These are phyloP conservation scores for Suillus variegatus DNA, from an alignment of 768 basidiomycete species.

Conservation along the genomic window DNA sequence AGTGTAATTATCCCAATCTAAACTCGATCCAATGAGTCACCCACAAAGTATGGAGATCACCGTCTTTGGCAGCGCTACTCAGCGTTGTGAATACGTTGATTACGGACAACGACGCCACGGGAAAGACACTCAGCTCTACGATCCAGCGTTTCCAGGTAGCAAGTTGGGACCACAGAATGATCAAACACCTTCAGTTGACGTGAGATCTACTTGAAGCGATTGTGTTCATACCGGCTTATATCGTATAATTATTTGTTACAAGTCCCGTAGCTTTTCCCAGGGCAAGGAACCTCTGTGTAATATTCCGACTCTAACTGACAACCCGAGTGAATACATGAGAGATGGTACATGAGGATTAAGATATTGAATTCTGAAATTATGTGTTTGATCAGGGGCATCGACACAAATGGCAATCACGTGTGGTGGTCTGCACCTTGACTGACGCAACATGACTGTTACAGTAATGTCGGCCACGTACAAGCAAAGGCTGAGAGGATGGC, in stretches of 20 bases:
- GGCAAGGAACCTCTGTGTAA: neutral
- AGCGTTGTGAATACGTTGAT: neutral
- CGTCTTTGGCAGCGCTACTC: neutral
- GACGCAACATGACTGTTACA: neutral
- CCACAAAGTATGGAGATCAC: neutral
- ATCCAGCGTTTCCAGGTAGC: neutral
- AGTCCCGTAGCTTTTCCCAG: neutral
- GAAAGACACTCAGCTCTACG: neutral
- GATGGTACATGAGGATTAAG: neutral
- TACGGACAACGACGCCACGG: no score
- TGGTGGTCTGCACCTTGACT: neutral
- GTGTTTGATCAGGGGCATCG: neutral
- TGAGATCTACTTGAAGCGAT: neutral
- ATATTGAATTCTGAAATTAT: neutral
- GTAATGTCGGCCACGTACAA: conserved; percentile 10
- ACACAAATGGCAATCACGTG: neutral
- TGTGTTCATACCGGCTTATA: neutral
- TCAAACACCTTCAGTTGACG: neutral
- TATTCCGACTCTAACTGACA: neutral
- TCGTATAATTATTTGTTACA: neutral
- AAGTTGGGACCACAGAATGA: neutral
- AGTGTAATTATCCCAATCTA: neutral
- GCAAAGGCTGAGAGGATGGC: conserved; percentile 65
- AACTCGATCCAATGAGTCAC: neutral
- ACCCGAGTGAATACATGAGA: neutral